Conservation (phyloP, 106 monocot species). For the Acorus calamus region DNA sequence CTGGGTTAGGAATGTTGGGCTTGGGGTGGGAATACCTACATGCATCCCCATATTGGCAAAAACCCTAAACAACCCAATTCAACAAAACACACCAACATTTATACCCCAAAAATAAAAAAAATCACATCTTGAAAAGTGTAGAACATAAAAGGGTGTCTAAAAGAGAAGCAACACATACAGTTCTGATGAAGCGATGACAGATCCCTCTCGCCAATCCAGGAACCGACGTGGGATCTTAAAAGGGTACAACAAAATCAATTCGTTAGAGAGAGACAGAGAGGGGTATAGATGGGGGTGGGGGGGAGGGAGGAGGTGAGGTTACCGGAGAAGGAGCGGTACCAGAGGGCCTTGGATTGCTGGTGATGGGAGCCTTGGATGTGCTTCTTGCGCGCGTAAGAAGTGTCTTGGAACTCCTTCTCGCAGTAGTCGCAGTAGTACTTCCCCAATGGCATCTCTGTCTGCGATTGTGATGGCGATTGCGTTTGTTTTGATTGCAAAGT, state of each 20-base stretch:
- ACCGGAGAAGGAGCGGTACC: slow-evolving; percentile 60
- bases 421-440: slow-evolving; percentile 92
- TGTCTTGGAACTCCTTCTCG: slow-evolving; percentile 92
- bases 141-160: not conserved
- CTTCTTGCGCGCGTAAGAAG: slow-evolving; percentile 52
- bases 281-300: not conserved
- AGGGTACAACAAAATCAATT: not conserved
- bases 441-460: slow-evolving; percentile 42
- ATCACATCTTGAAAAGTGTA: not conserved
- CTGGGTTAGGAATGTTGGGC: slow-evolving; percentile 7
- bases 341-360: slow-evolving; percentile 62
- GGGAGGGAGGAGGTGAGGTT: not conserved
- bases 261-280: not conserved
- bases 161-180: slow-evolving; percentile 21
- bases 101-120: not conserved
- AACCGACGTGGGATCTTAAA: slow-evolving; percentile 5
- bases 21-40: slow-evolving; percentile 65
- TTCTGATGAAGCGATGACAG: slow-evolving; percentile 75
- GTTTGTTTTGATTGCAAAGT: no score
- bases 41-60: slow-evolving; percentile 48
- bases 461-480: no score
- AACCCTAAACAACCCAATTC: slow-evolving; percentile 23
- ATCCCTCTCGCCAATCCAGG: slow-evolving; percentile 19
- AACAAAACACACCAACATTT: not conserved
- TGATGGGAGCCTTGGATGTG: slow-evolving; percentile 67